Evolutionary conservation across 140 eudicot species (phyloP).

Genomic region (Stevia rebaudiana): DNA sequence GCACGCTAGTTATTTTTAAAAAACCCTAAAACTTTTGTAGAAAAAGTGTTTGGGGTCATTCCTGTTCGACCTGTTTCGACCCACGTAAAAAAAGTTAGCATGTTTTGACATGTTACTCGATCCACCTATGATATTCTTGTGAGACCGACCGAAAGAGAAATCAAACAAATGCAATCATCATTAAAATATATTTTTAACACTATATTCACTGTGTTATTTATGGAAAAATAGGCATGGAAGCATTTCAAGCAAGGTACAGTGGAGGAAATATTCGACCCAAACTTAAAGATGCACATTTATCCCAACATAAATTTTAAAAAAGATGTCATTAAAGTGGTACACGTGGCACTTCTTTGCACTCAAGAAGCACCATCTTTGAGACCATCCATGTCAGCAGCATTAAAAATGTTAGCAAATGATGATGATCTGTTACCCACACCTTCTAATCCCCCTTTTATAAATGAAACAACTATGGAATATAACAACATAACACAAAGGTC

Average conservation of each 20-base stretch:
- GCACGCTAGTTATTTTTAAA: too few species aligned
- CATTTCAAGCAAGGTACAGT: conserved; percentile 61
- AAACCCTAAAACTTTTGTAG: too few species aligned
- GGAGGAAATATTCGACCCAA: conserved; percentile 72
- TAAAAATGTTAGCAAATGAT: conserved; percentile 55
- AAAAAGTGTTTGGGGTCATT: too few species aligned
- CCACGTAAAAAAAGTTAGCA: too few species aligned
- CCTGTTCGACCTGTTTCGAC: too few species aligned
- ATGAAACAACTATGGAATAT: conserved; percentile 69
- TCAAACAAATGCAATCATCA: background rate
- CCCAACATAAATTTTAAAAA: conserved; percentile 23
- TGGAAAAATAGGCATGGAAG: conserved; percentile 61
- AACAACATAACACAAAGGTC: conserved; percentile 34
- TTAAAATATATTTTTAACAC: background rate
- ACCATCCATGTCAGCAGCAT: conserved; percentile 66
- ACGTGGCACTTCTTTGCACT: conserved; percentile 79
- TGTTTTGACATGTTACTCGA: too few species aligned
- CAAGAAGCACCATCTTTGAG: conserved; percentile 74
- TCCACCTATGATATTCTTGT: too few species aligned
- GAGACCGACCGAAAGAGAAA: too few species aligned
- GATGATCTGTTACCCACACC: conserved; percentile 62
- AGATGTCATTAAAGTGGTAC: conserved; percentile 52
- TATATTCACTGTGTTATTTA: too few species aligned
- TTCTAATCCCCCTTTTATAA: conserved; percentile 67
- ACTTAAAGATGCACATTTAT: conserved; percentile 46